Conservation (phyloP, 768 basidiomycete genomes). For the Xerocomellus dryophilus region DNA sequence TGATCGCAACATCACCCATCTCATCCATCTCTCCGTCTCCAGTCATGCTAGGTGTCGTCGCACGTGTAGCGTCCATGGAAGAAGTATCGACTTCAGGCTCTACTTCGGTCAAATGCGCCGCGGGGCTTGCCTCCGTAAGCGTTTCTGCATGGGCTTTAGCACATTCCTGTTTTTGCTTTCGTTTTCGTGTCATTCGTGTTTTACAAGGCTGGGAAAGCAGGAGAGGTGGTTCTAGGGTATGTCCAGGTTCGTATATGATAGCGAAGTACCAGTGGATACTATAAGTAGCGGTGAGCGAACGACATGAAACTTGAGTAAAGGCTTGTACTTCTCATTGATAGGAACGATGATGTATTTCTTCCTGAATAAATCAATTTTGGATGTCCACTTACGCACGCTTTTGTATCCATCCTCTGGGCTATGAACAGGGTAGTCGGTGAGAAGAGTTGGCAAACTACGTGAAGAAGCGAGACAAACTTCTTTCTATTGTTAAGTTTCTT, state of each 20-base stretch:
- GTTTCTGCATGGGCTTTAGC: constrained; percentile 1
- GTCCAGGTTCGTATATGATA: constrained; percentile 81
- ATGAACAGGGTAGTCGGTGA: constrained; percentile 18
- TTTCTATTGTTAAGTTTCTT: constrained; percentile 75
- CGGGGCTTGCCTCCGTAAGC: neutral
- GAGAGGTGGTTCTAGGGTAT: constrained; percentile 51
- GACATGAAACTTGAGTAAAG: neutral
- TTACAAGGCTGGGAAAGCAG: constrained; percentile 17
- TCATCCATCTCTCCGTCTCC: constrained; percentile 20
- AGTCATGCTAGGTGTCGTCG: constrained; percentile 20
- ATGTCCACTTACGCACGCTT: constrained; percentile 92
- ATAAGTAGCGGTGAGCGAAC: constrained; percentile 7
- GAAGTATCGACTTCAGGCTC: constrained; percentile 16
- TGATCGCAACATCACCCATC: constrained; percentile 8
- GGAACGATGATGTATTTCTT: constrained; percentile 95
- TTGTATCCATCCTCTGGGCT: constrained; percentile 67
- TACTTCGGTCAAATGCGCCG: neutral
- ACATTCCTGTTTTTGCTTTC: constrained; percentile 17
- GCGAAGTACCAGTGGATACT: constrained; percentile 98
- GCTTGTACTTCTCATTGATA: constrained; percentile 88
- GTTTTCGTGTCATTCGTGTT: constrained; percentile 21
- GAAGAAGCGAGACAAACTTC: constrained; percentile 39
- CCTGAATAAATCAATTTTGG: constrained; percentile 79
- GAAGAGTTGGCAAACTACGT: neutral
- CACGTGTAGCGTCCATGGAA: constrained; percentile 16